Conservation (phyloP, 1,284 basidiomycete species). For the Neonothopanus nambi region DNA sequence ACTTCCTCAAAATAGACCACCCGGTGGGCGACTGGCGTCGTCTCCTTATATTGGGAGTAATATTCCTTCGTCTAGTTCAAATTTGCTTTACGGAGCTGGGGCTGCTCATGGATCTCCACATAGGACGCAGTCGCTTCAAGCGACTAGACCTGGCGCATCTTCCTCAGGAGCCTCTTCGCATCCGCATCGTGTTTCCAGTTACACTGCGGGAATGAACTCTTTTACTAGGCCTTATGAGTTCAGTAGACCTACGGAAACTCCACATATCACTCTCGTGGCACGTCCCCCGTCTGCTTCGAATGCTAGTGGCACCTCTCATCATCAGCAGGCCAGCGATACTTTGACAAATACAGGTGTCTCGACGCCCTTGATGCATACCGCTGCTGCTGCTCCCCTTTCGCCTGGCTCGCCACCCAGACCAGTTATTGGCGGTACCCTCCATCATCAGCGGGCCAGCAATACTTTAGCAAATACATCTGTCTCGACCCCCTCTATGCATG, state of each 20-base stretch:
- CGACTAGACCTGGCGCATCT: background rate
- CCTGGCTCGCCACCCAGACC: too few species aligned
- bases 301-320: too few species aligned
- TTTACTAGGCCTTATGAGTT: background rate
- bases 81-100: too few species aligned
- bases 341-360: too few species aligned
- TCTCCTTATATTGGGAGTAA: background rate
- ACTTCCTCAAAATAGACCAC: background rate
- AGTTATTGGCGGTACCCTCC: too few species aligned
- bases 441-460: too few species aligned
- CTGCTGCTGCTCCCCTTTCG: too few species aligned
- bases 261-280: slow-evolving; percentile 8
- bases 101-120: background rate
- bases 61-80: background rate
- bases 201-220: background rate
- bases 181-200: background rate
- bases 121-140: slow-evolving; percentile 6
- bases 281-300: slow-evolving; percentile 4
- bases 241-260: slow-evolving; percentile 5
- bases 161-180: background rate
- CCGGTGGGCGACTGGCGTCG: background rate
- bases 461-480: too few species aligned
- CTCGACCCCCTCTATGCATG: too few species aligned
- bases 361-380: too few species aligned
- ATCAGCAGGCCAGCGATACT: too few species aligned